Evolutionary conservation across 176 grass and related monocot species (phyloP).

Genomic region (Olyra latifolia): DNA sequence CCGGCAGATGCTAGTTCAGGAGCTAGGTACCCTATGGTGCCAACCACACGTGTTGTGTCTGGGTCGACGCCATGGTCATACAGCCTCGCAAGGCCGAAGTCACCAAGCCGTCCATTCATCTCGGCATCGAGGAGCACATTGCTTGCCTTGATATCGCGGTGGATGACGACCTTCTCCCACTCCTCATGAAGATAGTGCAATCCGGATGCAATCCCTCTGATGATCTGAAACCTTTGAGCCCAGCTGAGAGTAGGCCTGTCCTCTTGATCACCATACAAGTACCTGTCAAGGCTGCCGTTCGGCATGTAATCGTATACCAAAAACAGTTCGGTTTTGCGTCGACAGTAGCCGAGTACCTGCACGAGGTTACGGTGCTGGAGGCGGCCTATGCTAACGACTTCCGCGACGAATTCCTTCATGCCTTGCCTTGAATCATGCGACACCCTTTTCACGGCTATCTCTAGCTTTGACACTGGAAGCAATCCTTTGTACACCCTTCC

Average conservation of each 20-base stretch:
- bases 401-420: background rate
- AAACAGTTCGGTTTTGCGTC: background rate
- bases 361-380: constrained; percentile 15
- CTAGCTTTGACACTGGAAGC: background rate
- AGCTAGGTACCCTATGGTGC: constrained; percentile 42
- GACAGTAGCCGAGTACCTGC: constrained; percentile 22
- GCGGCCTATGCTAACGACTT: background rate
- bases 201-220: constrained; percentile 25
- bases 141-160: background rate
- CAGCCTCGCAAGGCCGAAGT: constrained; percentile 44
- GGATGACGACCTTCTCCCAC: constrained; percentile 36
- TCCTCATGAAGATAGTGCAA: constrained; percentile 43
- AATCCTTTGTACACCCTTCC: background rate
- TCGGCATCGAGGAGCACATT: background rate
- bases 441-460: background rate
- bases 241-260: background rate
- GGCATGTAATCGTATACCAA: background rate
- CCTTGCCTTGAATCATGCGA: background rate
- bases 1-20: constrained; percentile 31
- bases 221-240: constrained; percentile 29
- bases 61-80: constrained; percentile 34
- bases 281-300: background rate
- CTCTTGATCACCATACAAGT: background rate
- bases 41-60: constrained; percentile 28
- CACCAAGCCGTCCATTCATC: constrained; percentile 24